phyloP scores from a whole-genome alignment of 1,284 basidiomycete genomes.

The Sanguinoderma infundibulare region DNA sequence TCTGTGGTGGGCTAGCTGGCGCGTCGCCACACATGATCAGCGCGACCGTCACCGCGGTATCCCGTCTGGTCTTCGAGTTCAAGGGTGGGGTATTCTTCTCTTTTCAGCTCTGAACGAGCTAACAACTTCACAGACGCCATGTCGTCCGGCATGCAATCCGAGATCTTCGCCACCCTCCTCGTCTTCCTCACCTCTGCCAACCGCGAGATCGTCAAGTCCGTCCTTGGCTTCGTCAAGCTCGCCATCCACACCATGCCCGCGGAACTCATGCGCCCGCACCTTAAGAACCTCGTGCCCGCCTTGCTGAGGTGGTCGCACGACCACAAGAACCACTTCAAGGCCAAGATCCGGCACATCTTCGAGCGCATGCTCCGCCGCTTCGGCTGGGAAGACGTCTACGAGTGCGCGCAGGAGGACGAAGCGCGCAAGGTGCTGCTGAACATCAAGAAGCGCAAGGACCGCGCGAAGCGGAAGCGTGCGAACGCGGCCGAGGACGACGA shows the following conservation, averaged over 20 bases:
- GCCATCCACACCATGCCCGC: slow-evolving; percentile 84
- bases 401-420: slow-evolving; percentile 76
- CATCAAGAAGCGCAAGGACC: slow-evolving; percentile 91
- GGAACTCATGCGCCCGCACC: slow-evolving; percentile 75
- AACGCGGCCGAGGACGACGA: slow-evolving; percentile 60
- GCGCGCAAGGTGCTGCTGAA: slow-evolving; percentile 83
- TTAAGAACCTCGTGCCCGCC: slow-evolving; percentile 82
- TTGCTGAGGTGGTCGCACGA: slow-evolving; percentile 94
- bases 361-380: slow-evolving; percentile 95
- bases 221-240: slow-evolving; percentile 95
- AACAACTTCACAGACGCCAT: slow-evolving; percentile 60
- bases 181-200: slow-evolving; percentile 94
- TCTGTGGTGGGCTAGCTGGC: slow-evolving; percentile 93
- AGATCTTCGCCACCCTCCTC: slow-evolving; percentile 86
- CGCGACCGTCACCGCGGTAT: slow-evolving; percentile 93
- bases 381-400: slow-evolving; percentile 84
- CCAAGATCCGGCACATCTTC: slow-evolving; percentile 95
- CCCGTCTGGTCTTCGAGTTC: slow-evolving; percentile 95
- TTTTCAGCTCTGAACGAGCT: not conserved
- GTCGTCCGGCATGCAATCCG: slow-evolving; percentile 77
- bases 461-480: slow-evolving; percentile 76
- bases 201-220: slow-evolving; percentile 97
- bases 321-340: slow-evolving; percentile 99
- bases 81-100: slow-evolving; percentile 58
- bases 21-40: slow-evolving; percentile 98